phyloP scores from a whole-genome alignment of 2,329 filamentous ascomycete genomes.

The Dothistroma septosporum region DNA sequence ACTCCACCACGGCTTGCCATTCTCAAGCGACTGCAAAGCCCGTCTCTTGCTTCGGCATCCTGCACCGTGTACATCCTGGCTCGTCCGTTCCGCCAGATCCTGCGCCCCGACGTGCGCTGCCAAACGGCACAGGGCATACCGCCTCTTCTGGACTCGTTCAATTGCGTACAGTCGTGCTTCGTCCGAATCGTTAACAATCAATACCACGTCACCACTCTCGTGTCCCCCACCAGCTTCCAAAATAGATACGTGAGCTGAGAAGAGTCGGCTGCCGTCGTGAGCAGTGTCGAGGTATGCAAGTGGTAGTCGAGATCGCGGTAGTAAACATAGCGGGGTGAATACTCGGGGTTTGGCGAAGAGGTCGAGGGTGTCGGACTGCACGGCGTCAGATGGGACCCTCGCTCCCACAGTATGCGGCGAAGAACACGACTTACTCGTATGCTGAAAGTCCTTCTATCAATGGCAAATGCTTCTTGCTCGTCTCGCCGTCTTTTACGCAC shows the following conservation, averaged over 20 bases:
- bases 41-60: constrained; percentile 24
- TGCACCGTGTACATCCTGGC: constrained; percentile 31
- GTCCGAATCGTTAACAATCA: constrained; percentile 59
- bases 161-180: constrained; percentile 28
- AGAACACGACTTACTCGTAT: constrained; percentile 19
- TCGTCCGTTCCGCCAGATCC: constrained; percentile 41
- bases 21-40: constrained; percentile 11
- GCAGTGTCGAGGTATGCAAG: constrained; percentile 60
- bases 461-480: constrained; percentile 10
- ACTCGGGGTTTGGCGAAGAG: constrained; percentile 25
- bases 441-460: constrained; percentile 27
- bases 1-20: constrained; percentile 26
- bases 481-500: constrained; percentile 18
- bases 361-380: constrained; percentile 21
- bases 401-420: neutral
- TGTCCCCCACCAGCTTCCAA: constrained; percentile 57
- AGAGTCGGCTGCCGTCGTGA: constrained; percentile 51
- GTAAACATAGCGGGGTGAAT: constrained; percentile 39
- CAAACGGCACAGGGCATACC: constrained; percentile 67
- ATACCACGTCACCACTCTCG: constrained; percentile 47
- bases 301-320: constrained; percentile 58
- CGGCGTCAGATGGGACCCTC: constrained; percentile 8
- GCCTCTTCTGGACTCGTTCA: constrained; percentile 12
- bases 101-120: constrained; percentile 62
- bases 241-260: constrained; percentile 59